Evolutionary conservation across 352 stramenopile species (phyloP).

Genomic region (Plasmopara halstedii): DNA sequence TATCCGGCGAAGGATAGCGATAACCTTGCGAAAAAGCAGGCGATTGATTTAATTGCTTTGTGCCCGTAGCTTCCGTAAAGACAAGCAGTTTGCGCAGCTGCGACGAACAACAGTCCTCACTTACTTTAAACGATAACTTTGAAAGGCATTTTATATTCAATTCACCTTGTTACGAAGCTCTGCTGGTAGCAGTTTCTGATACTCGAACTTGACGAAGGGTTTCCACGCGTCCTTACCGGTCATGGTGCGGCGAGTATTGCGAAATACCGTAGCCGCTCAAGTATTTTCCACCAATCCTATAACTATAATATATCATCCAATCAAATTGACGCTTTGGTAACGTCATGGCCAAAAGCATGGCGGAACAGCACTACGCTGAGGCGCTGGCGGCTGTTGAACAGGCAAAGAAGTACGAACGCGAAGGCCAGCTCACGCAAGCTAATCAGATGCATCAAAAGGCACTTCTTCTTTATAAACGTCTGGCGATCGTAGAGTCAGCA

Average conservation of each 20-base stretch:
- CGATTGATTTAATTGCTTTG: slow-evolving; percentile 65
- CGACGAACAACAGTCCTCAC: too few relatives aligned
- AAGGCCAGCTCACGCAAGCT: slow-evolving; percentile 19
- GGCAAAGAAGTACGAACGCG: slow-evolving; percentile 31
- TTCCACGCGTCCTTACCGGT: slow-evolving; percentile 64
- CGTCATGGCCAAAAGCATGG: slow-evolving; percentile 16
- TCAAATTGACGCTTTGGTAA: not conserved
- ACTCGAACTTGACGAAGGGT: slow-evolving; percentile 78
- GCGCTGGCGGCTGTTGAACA: slow-evolving; percentile 48
- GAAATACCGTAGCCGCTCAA: not conserved
- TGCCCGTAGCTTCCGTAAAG: slow-evolving; percentile 72
- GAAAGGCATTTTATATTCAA: too few relatives aligned
- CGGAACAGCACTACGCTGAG: slow-evolving; percentile 60
- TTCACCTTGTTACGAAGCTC: slow-evolving; percentile 56
- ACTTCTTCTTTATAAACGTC: slow-evolving; percentile 51
- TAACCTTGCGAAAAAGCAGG: slow-evolving; percentile 53
- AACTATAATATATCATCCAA: slow-evolving; percentile 2
- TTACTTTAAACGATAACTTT: too few relatives aligned
- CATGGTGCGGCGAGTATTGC: slow-evolving; percentile 34
- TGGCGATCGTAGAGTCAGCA: slow-evolving; percentile 67
- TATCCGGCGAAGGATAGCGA: slow-evolving; percentile 72
- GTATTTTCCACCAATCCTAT: not conserved
- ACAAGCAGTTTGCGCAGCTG: slow-evolving; percentile 76
- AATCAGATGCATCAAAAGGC: slow-evolving; percentile 42
- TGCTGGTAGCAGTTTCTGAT: slow-evolving; percentile 59